Evolutionary conservation across 2,329 filamentous ascomycete species (phyloP), one percentile per base, ranked within the genome.

Genomic region (Alternaria burnsii): DNA sequence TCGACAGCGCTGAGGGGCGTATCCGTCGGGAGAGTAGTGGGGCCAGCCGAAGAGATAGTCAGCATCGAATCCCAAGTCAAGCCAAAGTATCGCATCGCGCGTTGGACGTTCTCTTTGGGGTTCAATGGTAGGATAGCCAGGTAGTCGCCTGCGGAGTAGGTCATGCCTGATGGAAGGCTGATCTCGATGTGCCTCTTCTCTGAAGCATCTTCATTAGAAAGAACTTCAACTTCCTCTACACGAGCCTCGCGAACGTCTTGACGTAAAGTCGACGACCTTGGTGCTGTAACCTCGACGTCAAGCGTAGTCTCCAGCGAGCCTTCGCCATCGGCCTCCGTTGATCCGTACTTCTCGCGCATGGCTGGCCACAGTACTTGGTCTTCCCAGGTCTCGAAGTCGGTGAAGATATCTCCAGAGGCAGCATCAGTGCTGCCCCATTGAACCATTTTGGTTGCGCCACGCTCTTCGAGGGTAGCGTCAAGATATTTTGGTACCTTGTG

Each of bases 61-160:
- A 92, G 78, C 62, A 86, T 84, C 3, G 88, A 85, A 73, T 94
- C 91, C 86, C 88, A 90, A 0, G 89, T 84, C 0, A 94, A 79
- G 1, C 84, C 80, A 73, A 93, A 94, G 20, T 84, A 82, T 18
- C 80, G 80, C 78, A 93, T 86, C 0, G 86, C 89, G 9, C 90
- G 84, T 5, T 84, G 82, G 3, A 94, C 85, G 10, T 82, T 87
- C 30, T 84, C 78, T 46, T 83, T 82, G 1, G 88, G 87, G 73
- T 94, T 94, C 30, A 91, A 78, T 0, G 91, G 91, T 1, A 93
- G 81, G 3, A 93, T 82, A 0, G 90, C 89, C 0, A 94, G 84
- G 73, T 95, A 94, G 72, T 94, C 91, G 14, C 91, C 92, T 2
- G 89, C 86, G 40, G 85, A 84, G 77, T 94, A 94, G 0, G 83